Evolutionary conservation across 2,329 filamentous ascomycete genomes (phyloP).

Genomic region (Trichoderma harzianum): DNA sequence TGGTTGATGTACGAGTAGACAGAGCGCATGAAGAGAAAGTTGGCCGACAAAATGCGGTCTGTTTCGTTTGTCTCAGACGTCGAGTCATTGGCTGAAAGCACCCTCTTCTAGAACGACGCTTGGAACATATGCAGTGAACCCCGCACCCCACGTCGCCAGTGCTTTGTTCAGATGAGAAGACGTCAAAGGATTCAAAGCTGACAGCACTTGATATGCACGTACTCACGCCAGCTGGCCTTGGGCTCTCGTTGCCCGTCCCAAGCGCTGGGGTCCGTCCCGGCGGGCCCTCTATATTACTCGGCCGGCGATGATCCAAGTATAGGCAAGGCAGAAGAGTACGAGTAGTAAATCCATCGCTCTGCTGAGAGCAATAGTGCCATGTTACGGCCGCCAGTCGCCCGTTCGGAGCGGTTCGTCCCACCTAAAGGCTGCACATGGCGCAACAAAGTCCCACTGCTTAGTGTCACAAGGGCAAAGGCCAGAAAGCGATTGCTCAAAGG

Average conservation of each 20-base stretch:
- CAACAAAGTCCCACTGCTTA: constrained; percentile 18
- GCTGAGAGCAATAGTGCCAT: not conserved
- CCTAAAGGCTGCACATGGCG: constrained; percentile 19
- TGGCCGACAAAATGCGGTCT: constrained; percentile 3
- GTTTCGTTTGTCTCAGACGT: not conserved
- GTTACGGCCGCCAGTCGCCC: constrained; percentile 16
- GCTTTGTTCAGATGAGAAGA: not conserved
- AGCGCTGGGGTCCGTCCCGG: not conserved
- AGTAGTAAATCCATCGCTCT: not conserved
- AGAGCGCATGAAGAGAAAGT: not conserved
- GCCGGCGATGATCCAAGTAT: not conserved
- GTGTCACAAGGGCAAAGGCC: constrained; percentile 18
- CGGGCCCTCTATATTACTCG: not conserved
- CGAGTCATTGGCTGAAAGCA: constrained; percentile 11
- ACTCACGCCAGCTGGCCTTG: not conserved
- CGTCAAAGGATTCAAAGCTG: not conserved
- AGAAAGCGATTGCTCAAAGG: constrained; percentile 2
- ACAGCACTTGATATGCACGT: not conserved
- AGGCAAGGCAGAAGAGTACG: not conserved
- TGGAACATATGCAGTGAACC: constrained; percentile 11
- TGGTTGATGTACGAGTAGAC: not conserved
- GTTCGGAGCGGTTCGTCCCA: constrained; percentile 23
- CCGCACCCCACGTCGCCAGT: constrained; percentile 17
- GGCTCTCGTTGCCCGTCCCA: not conserved
- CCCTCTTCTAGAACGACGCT: constrained; percentile 16